phyloP scores from a whole-genome alignment of 1,139 yeast genomes.

The Yamadazyma diospyri region DNA sequence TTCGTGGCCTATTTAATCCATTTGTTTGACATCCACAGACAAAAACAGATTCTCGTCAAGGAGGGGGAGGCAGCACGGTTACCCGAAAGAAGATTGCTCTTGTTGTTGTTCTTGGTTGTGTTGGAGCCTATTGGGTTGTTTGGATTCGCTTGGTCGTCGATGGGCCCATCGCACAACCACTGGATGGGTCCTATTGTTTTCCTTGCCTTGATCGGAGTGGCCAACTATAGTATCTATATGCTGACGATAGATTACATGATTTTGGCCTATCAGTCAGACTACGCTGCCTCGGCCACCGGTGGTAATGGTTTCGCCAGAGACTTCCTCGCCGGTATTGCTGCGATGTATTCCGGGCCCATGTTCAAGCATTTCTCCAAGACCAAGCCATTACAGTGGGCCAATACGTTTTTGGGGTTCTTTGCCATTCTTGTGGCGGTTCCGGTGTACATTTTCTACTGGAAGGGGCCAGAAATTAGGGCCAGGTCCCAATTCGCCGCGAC shows the following conservation, averaged over 20 bases:
- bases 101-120: constrained; percentile 25
- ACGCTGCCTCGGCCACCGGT: constrained; percentile 39
- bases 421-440: constrained; percentile 27
- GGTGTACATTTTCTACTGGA: constrained; percentile 28
- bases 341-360: constrained; percentile 34
- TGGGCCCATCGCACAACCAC: constrained; percentile 28
- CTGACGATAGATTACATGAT: constrained; percentile 38
- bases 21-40: constrained; percentile 25
- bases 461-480: constrained; percentile 24
- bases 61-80: constrained; percentile 23
- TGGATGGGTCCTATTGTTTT: constrained; percentile 39
- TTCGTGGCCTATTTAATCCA: constrained; percentile 24
- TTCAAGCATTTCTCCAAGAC: constrained; percentile 25
- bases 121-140: constrained; percentile 33
- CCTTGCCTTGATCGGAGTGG: constrained; percentile 29
- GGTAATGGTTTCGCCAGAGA: constrained; percentile 41
- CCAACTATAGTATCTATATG: constrained; percentile 35
- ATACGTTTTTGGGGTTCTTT: constrained; percentile 30
- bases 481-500: constrained; percentile 27
- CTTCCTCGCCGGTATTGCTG: constrained; percentile 33
- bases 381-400: constrained; percentile 31
- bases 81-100: constrained; percentile 25
- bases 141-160: constrained; percentile 37
- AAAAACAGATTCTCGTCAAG: constrained; percentile 15
- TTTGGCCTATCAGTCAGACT: constrained; percentile 34